phyloP scores from a whole-genome alignment of 306 rosid species.

The Cucurbita ficifolia region DNA sequence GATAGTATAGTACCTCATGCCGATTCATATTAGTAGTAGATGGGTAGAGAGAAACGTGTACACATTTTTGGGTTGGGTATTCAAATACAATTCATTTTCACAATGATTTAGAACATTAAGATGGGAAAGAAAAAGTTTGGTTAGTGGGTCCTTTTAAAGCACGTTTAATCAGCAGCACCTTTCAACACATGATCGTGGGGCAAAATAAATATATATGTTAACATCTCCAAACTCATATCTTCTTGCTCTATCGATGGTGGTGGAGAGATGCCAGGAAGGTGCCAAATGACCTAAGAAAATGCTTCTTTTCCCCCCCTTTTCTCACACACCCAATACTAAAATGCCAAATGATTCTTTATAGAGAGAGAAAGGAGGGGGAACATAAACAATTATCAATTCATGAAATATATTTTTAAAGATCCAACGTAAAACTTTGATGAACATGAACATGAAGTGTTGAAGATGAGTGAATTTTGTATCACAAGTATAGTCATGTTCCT shows the following conservation, averaged over 20 bases:
- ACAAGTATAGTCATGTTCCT: neutral
- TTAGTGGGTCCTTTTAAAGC: neutral
- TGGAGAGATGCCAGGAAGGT: neutral
- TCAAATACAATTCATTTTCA: neutral
- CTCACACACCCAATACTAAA: neutral
- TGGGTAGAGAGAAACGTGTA: neutral
- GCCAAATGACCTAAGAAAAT: slow-evolving; percentile 1
- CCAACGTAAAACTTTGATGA: neutral
- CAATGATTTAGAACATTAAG: neutral
- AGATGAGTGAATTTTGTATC: neutral
- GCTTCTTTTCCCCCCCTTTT: neutral
- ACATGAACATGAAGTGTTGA: neutral
- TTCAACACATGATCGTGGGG: neutral
- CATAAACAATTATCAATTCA: neutral
- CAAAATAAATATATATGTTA: neutral
- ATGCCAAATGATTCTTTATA: neutral
- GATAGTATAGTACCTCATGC: no score
- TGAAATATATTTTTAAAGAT: neutral
- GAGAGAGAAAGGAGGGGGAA: neutral
- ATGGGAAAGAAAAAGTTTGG: neutral
- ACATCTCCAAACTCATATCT: neutral
- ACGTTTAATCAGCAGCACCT: neutral
- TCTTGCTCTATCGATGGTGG: slow-evolving; percentile 8
- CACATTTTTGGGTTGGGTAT: neutral
- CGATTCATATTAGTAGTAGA: no score